A percentile compares a stretch with the other conserved stretches of the same genome.
Conservation (phyloP, 2,329 filamentous ascomycete genomes). For the Fusarium mundagurra region DNA sequence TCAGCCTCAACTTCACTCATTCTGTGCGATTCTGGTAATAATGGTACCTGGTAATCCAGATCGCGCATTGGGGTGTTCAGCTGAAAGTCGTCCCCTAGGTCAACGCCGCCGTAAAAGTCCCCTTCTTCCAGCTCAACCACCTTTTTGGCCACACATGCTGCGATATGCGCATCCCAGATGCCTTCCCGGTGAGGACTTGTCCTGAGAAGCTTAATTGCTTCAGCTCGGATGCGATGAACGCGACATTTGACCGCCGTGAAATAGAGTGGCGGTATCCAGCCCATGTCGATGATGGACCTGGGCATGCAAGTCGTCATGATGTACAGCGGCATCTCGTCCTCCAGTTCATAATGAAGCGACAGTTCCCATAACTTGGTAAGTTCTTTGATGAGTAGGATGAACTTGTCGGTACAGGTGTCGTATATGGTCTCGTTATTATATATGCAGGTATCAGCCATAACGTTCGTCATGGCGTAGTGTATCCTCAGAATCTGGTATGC, state of each 20-base stretch:
- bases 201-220: constrained; percentile 49
- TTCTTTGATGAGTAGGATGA: constrained; percentile 47
- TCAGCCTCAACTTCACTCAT: constrained; percentile 34
- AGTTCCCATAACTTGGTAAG: constrained; percentile 17
- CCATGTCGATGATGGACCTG: constrained; percentile 53
- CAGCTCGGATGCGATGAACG: constrained; percentile 50
- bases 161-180: constrained; percentile 52
- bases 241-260: constrained; percentile 60
- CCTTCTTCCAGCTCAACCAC: constrained; percentile 53
- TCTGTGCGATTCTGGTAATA: constrained; percentile 21
- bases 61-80: constrained; percentile 5
- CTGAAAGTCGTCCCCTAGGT: constrained; percentile 20
- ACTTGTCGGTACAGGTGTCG: constrained; percentile 48
- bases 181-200: constrained; percentile 50
- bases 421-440: constrained; percentile 48
- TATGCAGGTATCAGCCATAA: constrained; percentile 54
- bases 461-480: constrained; percentile 55
- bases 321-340: constrained; percentile 6
- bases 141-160: constrained; percentile 47
- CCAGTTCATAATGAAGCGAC: constrained; percentile 7
- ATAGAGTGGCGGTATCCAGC: constrained; percentile 57
- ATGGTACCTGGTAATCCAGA: constrained; percentile 17
- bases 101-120: constrained; percentile 26
- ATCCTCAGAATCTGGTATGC: constrained; percentile 45
- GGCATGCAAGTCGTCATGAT: constrained; percentile 42